A percentile compares a stretch with the other conserved stretches of the same genome.
Conservation (phyloP, 805 yeast species). For the Metschnikowia lachancei region DNA sequence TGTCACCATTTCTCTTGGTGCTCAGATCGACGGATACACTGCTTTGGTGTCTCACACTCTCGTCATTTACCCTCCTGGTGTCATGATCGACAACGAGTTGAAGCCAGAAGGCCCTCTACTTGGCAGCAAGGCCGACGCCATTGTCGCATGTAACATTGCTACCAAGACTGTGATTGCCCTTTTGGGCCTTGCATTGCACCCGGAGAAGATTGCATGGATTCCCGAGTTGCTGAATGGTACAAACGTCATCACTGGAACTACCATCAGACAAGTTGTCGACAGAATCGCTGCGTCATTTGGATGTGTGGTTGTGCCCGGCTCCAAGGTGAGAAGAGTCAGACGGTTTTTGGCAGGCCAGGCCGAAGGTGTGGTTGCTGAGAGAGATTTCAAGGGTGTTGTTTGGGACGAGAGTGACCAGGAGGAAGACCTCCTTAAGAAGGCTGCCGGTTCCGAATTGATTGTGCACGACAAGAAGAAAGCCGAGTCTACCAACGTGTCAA, state of each 20-base stretch:
- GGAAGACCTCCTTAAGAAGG: slow-evolving; percentile 46
- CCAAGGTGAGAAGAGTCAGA: slow-evolving; percentile 86
- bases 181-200: slow-evolving; percentile 68
- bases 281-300: slow-evolving; percentile 80
- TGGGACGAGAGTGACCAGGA: slow-evolving; percentile 87
- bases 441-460: slow-evolving; percentile 17
- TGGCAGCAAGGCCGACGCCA: slow-evolving; percentile 85
- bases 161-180: slow-evolving; percentile 79
- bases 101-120: slow-evolving; percentile 74
- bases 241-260: slow-evolving; percentile 57
- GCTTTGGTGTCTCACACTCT: slow-evolving; percentile 82
- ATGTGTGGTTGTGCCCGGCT: slow-evolving; percentile 87
- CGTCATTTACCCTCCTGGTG: slow-evolving; percentile 73
- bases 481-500: slow-evolving; percentile 28
- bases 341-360: slow-evolving; percentile 95
- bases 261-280: slow-evolving; percentile 75
- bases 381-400: slow-evolving; percentile 87
- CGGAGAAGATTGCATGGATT: slow-evolving; percentile 57
- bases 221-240: slow-evolving; percentile 24
- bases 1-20: slow-evolving; percentile 81
- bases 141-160: slow-evolving; percentile 86
- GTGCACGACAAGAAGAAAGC: slow-evolving; percentile 15
- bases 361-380: slow-evolving; percentile 87
- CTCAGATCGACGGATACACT: slow-evolving; percentile 94
- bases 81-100: slow-evolving; percentile 28